phyloP scores from a whole-genome alignment of 768 basidiomycete genomes.

The Leccinellum albellum region DNA sequence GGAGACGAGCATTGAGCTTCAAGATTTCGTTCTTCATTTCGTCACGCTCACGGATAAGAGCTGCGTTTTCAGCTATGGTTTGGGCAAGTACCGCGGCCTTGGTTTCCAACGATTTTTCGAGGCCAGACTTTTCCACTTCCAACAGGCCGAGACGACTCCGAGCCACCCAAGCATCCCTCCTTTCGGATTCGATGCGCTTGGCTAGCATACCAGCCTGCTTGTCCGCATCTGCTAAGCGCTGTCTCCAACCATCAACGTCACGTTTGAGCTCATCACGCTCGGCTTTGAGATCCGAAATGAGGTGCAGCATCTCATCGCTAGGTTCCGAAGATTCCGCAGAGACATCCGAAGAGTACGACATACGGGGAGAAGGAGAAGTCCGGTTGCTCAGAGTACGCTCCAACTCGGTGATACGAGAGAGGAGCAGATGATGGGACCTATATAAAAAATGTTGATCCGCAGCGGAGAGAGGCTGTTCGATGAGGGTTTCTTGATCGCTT shows the following conservation, averaged over 20 bases:
- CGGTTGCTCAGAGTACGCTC: slow-evolving; percentile 58
- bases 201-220: slow-evolving; percentile 62
- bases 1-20: slow-evolving; percentile 30
- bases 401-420: slow-evolving; percentile 77
- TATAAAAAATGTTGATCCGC: slow-evolving; percentile 84
- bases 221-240: slow-evolving; percentile 72
- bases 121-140: slow-evolving; percentile 60
- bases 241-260: slow-evolving; percentile 86
- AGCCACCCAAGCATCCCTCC: slow-evolving; percentile 81
- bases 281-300: slow-evolving; percentile 74
- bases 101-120: slow-evolving; percentile 47
- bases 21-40: slow-evolving; percentile 27
- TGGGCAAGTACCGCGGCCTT: slow-evolving; percentile 29
- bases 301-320: slow-evolving; percentile 73
- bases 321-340: slow-evolving; percentile 43
- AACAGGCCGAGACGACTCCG: slow-evolving; percentile 64
- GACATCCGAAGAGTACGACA: slow-evolving; percentile 48
- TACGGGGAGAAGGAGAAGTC: slow-evolving; percentile 43
- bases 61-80: slow-evolving; percentile 24
- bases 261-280: slow-evolving; percentile 87
- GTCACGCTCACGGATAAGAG: slow-evolving; percentile 27
- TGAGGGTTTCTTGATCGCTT: slow-evolving; percentile 16
- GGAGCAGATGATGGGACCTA: slow-evolving; percentile 78
- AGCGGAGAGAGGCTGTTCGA: slow-evolving; percentile 53
- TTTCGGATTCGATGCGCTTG: slow-evolving; percentile 70